Base-by-base conservation (phyloP, 2,329 filamentous ascomycete species). In the Ophiocordyceps camponoti-rufipedis region DNA sequence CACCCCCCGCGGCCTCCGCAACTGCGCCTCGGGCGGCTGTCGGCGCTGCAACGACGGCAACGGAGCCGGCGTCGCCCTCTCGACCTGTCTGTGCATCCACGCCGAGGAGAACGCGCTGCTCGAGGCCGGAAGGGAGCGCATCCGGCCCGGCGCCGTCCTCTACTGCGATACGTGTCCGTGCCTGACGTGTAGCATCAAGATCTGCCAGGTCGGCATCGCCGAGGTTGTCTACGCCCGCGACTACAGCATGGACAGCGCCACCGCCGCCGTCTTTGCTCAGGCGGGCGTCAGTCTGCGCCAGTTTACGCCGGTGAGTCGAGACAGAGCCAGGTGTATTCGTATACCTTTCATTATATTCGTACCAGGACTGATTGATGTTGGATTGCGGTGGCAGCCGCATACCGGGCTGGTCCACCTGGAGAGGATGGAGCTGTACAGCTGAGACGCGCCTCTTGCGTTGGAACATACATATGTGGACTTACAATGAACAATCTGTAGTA, bases 101-200 rank as follows among this genome's bases (percentile, higher is more conserved):
- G 91, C 91, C 1, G 91, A 98, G 67, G 91, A 98, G 65, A 98
- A 98, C 60, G 91, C 91, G 1, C 71, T 98, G 47, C 71, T 98
- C 10, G 91, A 98, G 67, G 91, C 91, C 18, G 91, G 91, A 1
- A 72, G 91, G 54, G 91, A 96, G 62, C 73, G 91, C 47, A 86
- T 98, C 53, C 71, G 85, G 18, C 82, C 85, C 46, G 84, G 80
- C 5, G 77, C 84, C 35, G 83, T 86, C 44, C 67, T 98, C 28
- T 98, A 95, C 64, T 95, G 88, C 63, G 85, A 95, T 59, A 95
- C 88, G 53, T 98, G 91, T 62, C 91, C 91, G 4, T 98, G 91
- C 60, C 69, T 98, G 61, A 98, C 91, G 2, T 98, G 91, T 63
- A 94, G 86, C 56, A 94, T 98, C 68, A 98, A 98, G 68, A 96